Conservation (phyloP, 495 filamentous ascomycete genomes). For the Parathielavia appendiculata region DNA sequence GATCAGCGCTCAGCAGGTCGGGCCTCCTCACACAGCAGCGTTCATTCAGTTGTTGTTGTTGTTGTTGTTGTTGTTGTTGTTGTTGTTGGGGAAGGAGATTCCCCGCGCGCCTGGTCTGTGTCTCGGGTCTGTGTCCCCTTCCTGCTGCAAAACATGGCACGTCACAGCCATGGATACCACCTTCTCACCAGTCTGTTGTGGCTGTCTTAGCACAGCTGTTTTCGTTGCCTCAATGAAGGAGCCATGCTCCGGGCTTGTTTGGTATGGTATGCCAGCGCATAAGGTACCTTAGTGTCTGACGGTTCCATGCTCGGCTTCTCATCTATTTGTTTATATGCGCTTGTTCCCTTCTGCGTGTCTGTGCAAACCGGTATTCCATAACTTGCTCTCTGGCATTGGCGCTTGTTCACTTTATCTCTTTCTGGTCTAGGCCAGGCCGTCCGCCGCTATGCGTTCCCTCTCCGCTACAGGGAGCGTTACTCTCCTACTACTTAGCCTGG, state of each 20-base stretch:
- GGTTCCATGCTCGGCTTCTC: neutral
- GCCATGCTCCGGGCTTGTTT: neutral
- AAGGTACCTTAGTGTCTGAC: neutral
- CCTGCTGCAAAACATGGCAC: neutral
- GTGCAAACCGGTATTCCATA: neutral
- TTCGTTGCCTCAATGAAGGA: neutral
- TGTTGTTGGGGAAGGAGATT: neutral
- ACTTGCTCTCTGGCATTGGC: neutral
- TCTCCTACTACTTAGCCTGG: neutral
- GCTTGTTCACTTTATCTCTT: neutral
- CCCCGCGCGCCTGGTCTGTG: slow-evolving; percentile 2
- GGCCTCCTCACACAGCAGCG: too few species aligned
- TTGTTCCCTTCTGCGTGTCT: neutral
- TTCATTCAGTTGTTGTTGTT: neutral
- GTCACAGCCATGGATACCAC: too few species aligned
- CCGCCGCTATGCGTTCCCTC: slow-evolving; percentile 3
- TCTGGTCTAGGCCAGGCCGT: neutral
- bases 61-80: too few species aligned
- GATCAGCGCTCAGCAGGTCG: neutral
- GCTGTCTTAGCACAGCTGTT: neutral
- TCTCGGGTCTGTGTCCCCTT: slow-evolving; percentile 7
- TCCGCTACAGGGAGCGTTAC: neutral
- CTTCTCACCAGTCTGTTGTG: neutral
- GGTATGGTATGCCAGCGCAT: neutral
- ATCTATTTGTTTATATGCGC: neutral